Conservation (phyloP, 805 yeast genomes). For the Lachancea fermentati region DNA sequence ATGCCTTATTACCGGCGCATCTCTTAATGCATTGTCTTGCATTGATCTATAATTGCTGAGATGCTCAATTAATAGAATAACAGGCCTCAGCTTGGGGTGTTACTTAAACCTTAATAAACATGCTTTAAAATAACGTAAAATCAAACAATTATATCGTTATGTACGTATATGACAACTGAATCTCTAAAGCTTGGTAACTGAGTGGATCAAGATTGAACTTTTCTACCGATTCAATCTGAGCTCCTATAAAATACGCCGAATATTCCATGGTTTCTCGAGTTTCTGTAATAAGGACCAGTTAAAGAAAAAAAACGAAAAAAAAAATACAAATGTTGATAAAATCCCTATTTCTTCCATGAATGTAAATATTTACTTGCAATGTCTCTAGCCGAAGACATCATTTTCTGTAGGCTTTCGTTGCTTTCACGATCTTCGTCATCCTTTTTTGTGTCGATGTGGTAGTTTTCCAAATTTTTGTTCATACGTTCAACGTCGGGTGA, state of each 20-base stretch:
- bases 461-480: constrained; percentile 9
- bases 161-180: too few relatives aligned
- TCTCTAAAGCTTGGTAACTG: too few relatives aligned
- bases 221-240: too few relatives aligned
- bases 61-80: not conserved
- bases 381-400: constrained; percentile 22
- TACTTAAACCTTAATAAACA: too few relatives aligned
- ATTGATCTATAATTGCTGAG: not conserved
- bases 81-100: not conserved
- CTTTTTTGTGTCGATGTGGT: constrained; percentile 5
- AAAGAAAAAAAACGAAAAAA: too few relatives aligned
- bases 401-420: constrained; percentile 20
- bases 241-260: not conserved
- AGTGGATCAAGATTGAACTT: too few relatives aligned
- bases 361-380: constrained; percentile 22
- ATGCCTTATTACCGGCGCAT: not conserved
- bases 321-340: not conserved
- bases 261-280: not conserved
- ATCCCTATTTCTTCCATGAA: constrained; percentile 19
- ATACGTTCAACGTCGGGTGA: constrained; percentile 8
- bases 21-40: not conserved
- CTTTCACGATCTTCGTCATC: constrained; percentile 1
- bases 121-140: too few relatives aligned
- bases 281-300: too few relatives aligned
- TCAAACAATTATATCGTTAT: too few relatives aligned